These are phyloP conservation scores for Zizania latifolia DNA, from an alignment of 176 grass and related monocot species.

Conservation along the genomic window DNA sequence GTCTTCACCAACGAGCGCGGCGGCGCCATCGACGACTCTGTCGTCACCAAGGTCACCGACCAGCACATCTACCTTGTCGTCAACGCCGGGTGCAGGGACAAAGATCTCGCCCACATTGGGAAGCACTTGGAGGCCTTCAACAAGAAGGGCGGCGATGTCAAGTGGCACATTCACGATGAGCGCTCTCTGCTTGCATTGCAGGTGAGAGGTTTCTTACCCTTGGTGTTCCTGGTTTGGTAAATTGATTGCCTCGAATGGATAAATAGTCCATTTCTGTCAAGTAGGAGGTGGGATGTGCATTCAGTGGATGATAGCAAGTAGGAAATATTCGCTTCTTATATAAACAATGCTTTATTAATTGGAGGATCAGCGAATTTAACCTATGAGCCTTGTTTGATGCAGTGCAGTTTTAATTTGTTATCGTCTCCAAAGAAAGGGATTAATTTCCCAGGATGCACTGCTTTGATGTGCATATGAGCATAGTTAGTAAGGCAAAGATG, in stretches of 20 bases:
- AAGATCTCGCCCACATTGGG: slow-evolving; percentile 84
- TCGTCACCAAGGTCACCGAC: slow-evolving; percentile 71
- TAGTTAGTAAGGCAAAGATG: neutral
- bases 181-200: slow-evolving; percentile 88
- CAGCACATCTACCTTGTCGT: slow-evolving; percentile 90
- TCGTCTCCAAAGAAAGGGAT: no score
- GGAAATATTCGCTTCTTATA: neutral
- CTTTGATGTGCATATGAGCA: neutral
- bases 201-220: slow-evolving; percentile 27
- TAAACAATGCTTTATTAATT: neutral
- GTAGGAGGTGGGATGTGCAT: neutral
- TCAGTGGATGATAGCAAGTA: neutral
- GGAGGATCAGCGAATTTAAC: neutral
- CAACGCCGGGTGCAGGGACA: slow-evolving; percentile 94
- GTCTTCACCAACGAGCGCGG: slow-evolving; percentile 85
- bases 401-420: neutral
- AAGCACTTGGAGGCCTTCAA: slow-evolving; percentile 79
- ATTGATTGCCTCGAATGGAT: neutral
- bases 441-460: neutral
- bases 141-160: slow-evolving; percentile 68
- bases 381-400: neutral
- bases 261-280: neutral
- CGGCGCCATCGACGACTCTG: slow-evolving; percentile 85
- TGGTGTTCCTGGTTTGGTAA: neutral
- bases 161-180: slow-evolving; percentile 93